Base-by-base conservation (phyloP, 306 rosid species). In the Quillaja saponaria region DNA sequence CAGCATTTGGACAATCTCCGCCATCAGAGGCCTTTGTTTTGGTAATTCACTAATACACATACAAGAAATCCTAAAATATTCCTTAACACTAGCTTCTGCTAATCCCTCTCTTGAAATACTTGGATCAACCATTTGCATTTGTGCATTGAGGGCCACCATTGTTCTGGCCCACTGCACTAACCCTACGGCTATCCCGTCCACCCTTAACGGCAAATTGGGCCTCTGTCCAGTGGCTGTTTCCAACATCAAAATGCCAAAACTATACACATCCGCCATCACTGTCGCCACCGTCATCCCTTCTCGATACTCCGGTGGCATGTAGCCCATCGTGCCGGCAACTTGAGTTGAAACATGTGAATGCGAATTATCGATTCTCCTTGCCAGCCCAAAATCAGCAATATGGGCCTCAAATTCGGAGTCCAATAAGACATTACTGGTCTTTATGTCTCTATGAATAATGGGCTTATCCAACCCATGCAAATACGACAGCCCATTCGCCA, bases 231-330 rank as follows among this genome's bases (percentile, higher is more conserved):
- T 82, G 0, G 74, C 84, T 0, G 78, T 73, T 58, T 92, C 99
- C 1, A 92, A 21, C 31, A 25, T 25, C 4, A 25, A 25, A 4
- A 25, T 25, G 3, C 31, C 31, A 25, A 25, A 25, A 25, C 99
- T 88, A 8, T 79, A 92, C 54, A 92, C 96, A 16, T 92, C 99
- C 5, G 83, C 96, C 55, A 74, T 81, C 58, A 55, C 52, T 1
- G 87, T 86, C 0, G 94, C 87, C 40, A 49, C 81, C 11, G 77
- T 82, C 16, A 56, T 45, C 60, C 99, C 99, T 0, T 67, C 81
- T 45, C 58, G 74, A 34, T 86, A 92, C 74, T 92, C 99, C n/a
- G 95, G 99, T 0, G 96, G 94, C 96, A 92, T 92, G 81, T 92
- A 92, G 0, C 99, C 99, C 42, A 81, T 84, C 0, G 99, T 88